A percentile compares a stretch with the other conserved stretches of the same genome.
Conservation (phyloP, 495 filamentous ascomycete species). For the Penicillium angulare region DNA sequence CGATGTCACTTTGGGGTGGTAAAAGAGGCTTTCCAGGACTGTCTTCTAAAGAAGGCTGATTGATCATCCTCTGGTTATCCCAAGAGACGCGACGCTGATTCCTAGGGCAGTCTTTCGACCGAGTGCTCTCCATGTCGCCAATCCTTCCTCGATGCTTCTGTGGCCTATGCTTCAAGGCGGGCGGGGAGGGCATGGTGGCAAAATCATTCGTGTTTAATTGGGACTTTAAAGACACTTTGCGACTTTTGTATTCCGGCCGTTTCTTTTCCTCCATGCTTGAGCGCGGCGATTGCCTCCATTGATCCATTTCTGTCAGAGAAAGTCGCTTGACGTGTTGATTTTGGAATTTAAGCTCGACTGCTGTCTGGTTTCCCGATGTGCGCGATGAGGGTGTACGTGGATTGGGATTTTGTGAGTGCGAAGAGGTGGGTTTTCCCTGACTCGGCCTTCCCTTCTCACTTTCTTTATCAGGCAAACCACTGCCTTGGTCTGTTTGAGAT, state of each 20-base stretch:
- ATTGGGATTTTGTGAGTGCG: conserved; percentile 1
- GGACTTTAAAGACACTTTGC: conserved; percentile 31
- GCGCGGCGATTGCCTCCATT: conserved; percentile 35
- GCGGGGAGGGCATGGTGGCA: conserved; percentile 37
- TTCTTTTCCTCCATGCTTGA: conserved; percentile 35
- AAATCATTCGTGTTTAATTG: conserved; percentile 26
- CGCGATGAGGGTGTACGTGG: conserved; percentile 39
- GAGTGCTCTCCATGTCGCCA: conserved; percentile 20
- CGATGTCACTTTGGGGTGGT: conserved; percentile 5
- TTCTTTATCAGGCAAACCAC: conserved; percentile 1
- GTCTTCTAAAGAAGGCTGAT: conserved; percentile 22
- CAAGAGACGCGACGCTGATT: conserved; percentile 43
- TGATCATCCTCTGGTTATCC: conserved; percentile 42
- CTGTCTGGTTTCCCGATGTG: conserved; percentile 18
- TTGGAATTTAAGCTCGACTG: conserved; percentile 38
- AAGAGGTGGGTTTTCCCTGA: neutral
- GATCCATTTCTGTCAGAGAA: conserved; percentile 38
- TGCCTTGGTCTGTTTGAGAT: conserved; percentile 13
- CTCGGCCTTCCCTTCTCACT: conserved; percentile 10
- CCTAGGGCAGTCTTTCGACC: conserved; percentile 25
- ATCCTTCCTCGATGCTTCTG: conserved; percentile 43
- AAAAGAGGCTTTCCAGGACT: conserved; percentile 3
- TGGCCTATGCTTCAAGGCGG: conserved; percentile 42
- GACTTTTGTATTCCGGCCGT: conserved; percentile 27
- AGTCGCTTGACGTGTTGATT: conserved; percentile 43